Conservation (phyloP, 2,329 filamentous ascomycete species). For the Pseudopyricularia cyperi region DNA sequence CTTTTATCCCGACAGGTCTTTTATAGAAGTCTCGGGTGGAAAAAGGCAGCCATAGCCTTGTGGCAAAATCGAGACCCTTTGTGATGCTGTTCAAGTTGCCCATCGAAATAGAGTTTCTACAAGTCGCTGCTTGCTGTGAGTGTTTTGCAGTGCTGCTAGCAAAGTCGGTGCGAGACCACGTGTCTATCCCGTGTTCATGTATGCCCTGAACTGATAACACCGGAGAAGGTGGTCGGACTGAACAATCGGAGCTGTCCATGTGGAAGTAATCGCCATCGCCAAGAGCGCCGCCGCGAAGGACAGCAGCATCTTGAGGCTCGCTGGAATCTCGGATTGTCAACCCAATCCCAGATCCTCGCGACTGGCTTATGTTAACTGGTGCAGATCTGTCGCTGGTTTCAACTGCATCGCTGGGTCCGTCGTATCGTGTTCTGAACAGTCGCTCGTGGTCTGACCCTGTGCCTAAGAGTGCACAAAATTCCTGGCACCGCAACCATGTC, state of each 20-base stretch:
- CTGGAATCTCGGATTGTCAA: slow-evolving; percentile 3
- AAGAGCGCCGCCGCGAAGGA: background rate
- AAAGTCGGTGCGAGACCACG: background rate
- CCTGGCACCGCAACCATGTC: slow-evolving; percentile 12
- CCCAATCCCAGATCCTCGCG: background rate
- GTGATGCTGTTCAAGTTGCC: background rate
- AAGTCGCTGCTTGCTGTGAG: background rate
- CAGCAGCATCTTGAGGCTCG: slow-evolving; percentile 5
- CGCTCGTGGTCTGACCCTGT: background rate
- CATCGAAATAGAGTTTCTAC: background rate
- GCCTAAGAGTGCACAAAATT: slow-evolving; percentile 6
- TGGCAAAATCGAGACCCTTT: background rate
- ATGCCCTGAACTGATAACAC: background rate
- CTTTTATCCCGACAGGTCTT: too few relatives aligned
- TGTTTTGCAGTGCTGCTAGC: background rate
- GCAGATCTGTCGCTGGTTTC: background rate
- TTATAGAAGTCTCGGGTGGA: background rate
- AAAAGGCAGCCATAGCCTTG: background rate
- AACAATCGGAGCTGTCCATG: background rate
- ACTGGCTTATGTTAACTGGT: background rate
- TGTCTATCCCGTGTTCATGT: background rate
- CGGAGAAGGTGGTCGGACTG: background rate
- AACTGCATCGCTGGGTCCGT: slow-evolving; percentile 2
- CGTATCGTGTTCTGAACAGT: background rate
- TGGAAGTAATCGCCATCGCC: background rate